Evolutionary conservation across 352 stramenopile genomes (phyloP), one percentile per base, ranked within the genome.

Genomic region (Lagenidium giganteum): DNA sequence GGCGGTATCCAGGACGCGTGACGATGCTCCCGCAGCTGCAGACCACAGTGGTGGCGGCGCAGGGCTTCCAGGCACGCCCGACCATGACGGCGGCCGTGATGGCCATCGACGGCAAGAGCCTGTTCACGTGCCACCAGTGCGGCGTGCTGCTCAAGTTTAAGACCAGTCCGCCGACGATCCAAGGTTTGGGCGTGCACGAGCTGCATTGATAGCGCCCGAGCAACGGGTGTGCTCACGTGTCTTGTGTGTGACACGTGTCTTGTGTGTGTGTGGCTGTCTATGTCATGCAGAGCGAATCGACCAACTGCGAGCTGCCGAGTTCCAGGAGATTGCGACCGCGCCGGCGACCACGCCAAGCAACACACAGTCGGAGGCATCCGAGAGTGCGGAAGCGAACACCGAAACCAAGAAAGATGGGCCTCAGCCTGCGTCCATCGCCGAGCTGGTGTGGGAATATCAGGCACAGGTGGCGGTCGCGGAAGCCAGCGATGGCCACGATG

Each of bases 71-170:
- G 25, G 36, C 52, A 30, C 59, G 54, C 35, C 42, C 51, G 17
- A 18, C 39, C 17, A 49, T 42, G 32, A 37, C 73, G 37, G 61
- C 51, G 17, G 18, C 39, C 17, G 52, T 42, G 32, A 37, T 76
- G 37, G 61, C 68, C 26, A 83, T 88, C 55, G 76, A 88, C 38
- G 76, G 76, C 25, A 88, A 88, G 39, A 84, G 70, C 37, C 57
- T 88, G 18, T 88, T 88, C 35, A 88, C 72, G 48, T 88, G 76
- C 42, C 70, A 79, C 49, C 65, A 81, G 35, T 88, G 76, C 47
- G 72, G 70, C 29, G 62, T 72, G 20, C 47, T 88, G 47, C 72
- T 88, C 57, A 88, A 86, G 43, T 86, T 88, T 51, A 63, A 66
- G 35, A 60, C 65, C 57, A 81, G 63, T 38, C 57, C 61, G 2